Percentiles rank a stretch among this genome's conserved stretches.
phyloP scores from a whole-genome alignment of 2,329 filamentous ascomycete species.

The Aureobasidium sp. region DNA sequence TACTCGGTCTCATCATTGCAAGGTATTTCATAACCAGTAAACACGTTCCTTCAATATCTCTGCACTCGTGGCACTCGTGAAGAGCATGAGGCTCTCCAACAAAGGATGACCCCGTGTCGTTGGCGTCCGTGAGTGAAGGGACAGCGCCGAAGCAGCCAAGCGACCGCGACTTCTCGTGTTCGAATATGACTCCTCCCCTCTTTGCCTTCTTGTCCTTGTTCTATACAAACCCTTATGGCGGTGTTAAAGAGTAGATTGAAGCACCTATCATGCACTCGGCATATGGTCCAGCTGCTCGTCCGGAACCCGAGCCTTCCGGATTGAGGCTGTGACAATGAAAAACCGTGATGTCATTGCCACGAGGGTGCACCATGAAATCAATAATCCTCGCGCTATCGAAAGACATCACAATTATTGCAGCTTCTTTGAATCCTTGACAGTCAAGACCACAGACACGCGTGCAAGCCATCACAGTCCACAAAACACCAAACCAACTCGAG shows the following conservation, averaged over 20 bases:
- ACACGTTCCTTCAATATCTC: background rate
- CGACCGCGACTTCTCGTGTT: background rate
- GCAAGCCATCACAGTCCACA: background rate
- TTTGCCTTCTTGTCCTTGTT: background rate
- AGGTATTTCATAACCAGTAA: background rate
- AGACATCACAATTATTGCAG: background rate
- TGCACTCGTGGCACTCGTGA: background rate
- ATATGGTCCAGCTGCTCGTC: background rate
- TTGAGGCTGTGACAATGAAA: background rate
- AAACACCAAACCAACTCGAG: background rate
- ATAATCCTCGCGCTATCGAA: background rate
- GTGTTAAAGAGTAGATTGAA: background rate
- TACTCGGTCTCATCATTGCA: background rate
- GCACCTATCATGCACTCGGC: background rate
- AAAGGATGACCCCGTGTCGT: background rate
- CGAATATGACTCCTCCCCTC: background rate
- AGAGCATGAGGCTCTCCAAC: background rate
- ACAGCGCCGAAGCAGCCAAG: background rate
- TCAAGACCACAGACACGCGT: background rate
- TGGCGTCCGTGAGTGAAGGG: background rate
- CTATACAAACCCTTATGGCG: background rate
- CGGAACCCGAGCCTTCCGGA: slow-evolving; percentile 1
- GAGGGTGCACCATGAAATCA: slow-evolving; percentile 9
- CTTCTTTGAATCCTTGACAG: background rate
- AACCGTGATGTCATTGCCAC: slow-evolving; percentile 12